phyloP scores from a whole-genome alignment of 1,284 basidiomycete species.

The Ganoderma meredithae region DNA sequence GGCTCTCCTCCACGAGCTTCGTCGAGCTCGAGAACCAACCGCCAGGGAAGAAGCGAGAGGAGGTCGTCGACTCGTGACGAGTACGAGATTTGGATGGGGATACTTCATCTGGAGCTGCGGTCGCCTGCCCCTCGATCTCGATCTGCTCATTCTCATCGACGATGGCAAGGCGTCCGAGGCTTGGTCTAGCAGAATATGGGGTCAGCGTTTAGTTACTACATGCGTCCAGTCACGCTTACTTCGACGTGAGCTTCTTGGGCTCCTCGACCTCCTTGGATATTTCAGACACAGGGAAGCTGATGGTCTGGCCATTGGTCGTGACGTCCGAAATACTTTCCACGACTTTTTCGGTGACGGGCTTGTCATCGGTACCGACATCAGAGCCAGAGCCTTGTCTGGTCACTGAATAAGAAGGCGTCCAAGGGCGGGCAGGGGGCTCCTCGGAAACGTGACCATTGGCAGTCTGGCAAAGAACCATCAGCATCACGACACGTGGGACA shows the following conservation, averaged over 20 bases:
- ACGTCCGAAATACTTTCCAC: conserved; percentile 4
- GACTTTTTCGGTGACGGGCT: conserved; percentile 12
- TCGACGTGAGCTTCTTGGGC: conserved; percentile 34
- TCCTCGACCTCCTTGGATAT: neutral
- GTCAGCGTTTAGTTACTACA: conserved; percentile 11
- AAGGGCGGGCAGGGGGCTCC: conserved; percentile 32
- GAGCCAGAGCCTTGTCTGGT: conserved; percentile 44
- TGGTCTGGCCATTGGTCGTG: conserved; percentile 25
- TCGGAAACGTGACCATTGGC: conserved; percentile 4
- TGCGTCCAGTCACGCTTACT: conserved; percentile 36
- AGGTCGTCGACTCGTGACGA: conserved; percentile 58
- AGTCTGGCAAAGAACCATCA: neutral
- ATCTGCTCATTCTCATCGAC: conserved; percentile 38
- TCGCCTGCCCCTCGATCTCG: conserved; percentile 22
- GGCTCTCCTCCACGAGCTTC: conserved; percentile 46
- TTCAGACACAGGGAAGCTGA: conserved; percentile 39
- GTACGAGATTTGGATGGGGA: conserved; percentile 43
- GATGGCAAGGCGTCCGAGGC: conserved; percentile 38
- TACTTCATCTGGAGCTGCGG: conserved; percentile 28
- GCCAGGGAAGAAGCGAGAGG: conserved; percentile 63
- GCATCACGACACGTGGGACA: neutral
- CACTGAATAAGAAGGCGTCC: conserved; percentile 41
- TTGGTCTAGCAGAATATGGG: conserved; percentile 33
- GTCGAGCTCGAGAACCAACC: conserved; percentile 57
- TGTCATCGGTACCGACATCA: conserved; percentile 25